Conservation (phyloP, 352 stramenopile genomes). For the Peronospora tabacina region DNA sequence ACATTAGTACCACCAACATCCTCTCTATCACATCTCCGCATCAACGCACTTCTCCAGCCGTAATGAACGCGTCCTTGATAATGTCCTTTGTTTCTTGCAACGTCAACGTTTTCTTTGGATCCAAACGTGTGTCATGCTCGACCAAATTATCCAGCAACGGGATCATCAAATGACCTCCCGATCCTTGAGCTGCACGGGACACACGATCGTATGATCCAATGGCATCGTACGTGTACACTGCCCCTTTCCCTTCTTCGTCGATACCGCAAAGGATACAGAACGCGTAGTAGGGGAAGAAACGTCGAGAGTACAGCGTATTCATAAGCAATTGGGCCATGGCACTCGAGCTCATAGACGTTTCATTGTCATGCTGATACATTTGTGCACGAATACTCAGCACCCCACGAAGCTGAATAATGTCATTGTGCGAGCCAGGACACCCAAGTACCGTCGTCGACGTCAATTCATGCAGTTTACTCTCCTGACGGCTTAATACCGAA, state of each 20-base stretch:
- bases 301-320: conserved; percentile 96
- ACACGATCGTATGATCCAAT: conserved; percentile 88
- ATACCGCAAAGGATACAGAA: conserved; percentile 97
- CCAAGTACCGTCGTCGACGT: conserved; percentile 66
- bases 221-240: conserved; percentile 98
- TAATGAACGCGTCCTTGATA: conserved; percentile 98
- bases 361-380: conserved; percentile 94
- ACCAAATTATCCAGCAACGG: conserved; percentile 98
- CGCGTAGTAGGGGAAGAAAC: conserved; percentile 99
- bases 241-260: conserved; percentile 93
- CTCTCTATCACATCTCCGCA: neutral
- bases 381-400: conserved; percentile 74
- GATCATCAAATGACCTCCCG: conserved; percentile 95
- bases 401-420: conserved; percentile 79
- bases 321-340: conserved; percentile 94
- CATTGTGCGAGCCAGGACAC: conserved; percentile 77
- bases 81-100: conserved; percentile 94
- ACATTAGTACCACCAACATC: conserved; percentile 6
- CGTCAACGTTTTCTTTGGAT: conserved; percentile 88
- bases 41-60: conserved; percentile 85
- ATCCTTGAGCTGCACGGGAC: conserved; percentile 76
- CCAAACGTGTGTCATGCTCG: conserved; percentile 82
- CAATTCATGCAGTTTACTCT: conserved; percentile 86
- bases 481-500: conserved; percentile 93
- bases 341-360: conserved; percentile 87